Conservation (phyloP, 306 rosid genomes). For the Calophaca sinica region DNA sequence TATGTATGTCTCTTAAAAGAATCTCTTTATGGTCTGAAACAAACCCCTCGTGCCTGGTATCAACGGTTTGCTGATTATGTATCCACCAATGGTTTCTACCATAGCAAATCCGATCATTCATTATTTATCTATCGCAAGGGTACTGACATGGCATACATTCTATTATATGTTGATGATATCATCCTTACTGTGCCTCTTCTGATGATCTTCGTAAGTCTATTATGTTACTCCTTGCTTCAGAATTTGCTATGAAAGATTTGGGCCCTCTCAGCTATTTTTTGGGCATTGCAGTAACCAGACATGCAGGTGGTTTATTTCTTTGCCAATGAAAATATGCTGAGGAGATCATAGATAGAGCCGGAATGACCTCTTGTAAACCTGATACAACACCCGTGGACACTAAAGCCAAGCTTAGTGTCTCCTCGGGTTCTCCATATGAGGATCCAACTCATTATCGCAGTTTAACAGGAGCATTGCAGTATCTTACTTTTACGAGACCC, state of each 20-base stretch:
- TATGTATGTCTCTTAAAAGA: not conserved
- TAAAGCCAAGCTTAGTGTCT: not conserved
- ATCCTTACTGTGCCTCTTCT: too few relatives aligned
- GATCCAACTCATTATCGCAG: not conserved
- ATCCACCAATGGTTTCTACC: too few relatives aligned
- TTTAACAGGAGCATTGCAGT: not conserved
- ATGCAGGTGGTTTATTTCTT: not conserved
- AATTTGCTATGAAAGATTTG: too few relatives aligned
- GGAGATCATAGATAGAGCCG: not conserved
- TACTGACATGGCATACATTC: too few relatives aligned
- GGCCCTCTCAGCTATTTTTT: too few relatives aligned
- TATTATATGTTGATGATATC: too few relatives aligned
- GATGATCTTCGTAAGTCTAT: too few relatives aligned
- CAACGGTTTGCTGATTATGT: not conserved
- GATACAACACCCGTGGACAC: not conserved
- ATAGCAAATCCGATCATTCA: too few relatives aligned
- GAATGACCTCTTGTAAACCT: not conserved
- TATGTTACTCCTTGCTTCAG: too few relatives aligned
- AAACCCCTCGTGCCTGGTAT: not conserved
- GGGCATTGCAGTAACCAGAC: too few relatives aligned
- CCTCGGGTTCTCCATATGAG: not conserved
- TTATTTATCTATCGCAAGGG: too few relatives aligned
- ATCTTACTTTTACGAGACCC: not conserved
- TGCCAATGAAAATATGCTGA: not conserved
- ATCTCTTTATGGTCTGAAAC: not conserved